Conservation (phyloP, 352 stramenopile species). For the Stephanocyclus meneghinianus region DNA sequence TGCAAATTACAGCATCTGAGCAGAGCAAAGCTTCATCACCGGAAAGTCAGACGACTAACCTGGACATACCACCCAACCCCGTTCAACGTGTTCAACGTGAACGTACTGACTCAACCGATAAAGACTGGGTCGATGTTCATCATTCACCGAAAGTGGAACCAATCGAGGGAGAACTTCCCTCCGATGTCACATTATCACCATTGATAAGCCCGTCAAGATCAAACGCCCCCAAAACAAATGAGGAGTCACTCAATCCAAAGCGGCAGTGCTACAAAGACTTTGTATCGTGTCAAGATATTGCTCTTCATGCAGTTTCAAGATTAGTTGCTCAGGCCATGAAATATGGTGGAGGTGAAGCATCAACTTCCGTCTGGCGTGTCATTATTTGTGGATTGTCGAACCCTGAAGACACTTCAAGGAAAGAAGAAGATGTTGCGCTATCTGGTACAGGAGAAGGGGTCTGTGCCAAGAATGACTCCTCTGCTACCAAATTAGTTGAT, state of each 20-base stretch:
- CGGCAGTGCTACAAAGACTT: constrained; percentile 54
- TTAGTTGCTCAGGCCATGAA: constrained; percentile 79
- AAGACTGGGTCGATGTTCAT: constrained; percentile 63
- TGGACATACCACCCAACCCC: too few species aligned
- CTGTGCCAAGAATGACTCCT: too few species aligned
- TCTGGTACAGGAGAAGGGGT: not conserved
- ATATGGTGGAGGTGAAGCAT: constrained; percentile 73
- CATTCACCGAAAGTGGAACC: constrained; percentile 26
- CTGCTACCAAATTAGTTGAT: not conserved
- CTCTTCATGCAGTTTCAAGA: constrained; percentile 65
- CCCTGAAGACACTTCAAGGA: not conserved
- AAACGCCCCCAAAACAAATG: not conserved
- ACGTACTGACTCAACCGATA: constrained; percentile 56
- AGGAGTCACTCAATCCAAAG: constrained; percentile 1
- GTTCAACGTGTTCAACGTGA: constrained; percentile 14
- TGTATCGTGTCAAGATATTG: constrained; percentile 64
- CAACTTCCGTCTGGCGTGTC: constrained; percentile 68
- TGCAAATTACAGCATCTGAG: not conserved
- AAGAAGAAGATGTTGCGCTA: not conserved
- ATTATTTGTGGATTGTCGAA: constrained; percentile 55
- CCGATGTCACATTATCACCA: constrained; percentile 4
- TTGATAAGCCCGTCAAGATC: not conserved
- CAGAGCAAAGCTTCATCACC: not conserved
- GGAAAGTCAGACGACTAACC: not conserved
- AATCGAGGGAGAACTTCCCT: constrained; percentile 11